Conservation (phyloP, 2,329 filamentous ascomycete genomes). For the Aureobasidium vineae region DNA sequence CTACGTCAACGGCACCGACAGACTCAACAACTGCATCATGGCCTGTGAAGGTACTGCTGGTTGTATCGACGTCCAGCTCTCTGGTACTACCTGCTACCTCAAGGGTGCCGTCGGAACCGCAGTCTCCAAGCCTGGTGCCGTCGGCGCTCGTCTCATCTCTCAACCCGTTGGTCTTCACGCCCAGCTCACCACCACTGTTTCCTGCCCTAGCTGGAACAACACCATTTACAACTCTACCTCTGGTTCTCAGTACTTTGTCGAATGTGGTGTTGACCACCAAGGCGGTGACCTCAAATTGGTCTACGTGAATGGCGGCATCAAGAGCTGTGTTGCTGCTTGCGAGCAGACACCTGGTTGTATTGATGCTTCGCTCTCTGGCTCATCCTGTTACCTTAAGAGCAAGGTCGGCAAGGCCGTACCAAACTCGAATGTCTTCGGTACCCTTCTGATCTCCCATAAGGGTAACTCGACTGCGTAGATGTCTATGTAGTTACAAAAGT, state of each 20-base stretch:
- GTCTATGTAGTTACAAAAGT: not conserved
- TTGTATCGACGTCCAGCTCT: slow-evolving; percentile 35
- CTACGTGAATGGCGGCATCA: slow-evolving; percentile 31
- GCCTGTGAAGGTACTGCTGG: slow-evolving; percentile 30
- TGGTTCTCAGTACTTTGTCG: slow-evolving; percentile 32
- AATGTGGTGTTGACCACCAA: slow-evolving; percentile 38
- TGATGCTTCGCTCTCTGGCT: slow-evolving; percentile 36
- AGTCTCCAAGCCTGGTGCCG: slow-evolving; percentile 27
- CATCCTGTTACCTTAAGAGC: slow-evolving; percentile 38
- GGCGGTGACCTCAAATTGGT: slow-evolving; percentile 35
- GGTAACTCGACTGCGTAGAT: slow-evolving; percentile 3
- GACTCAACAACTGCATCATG: slow-evolving; percentile 32
- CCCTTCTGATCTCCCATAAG: slow-evolving; percentile 1
- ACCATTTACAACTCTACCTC: slow-evolving; percentile 27
- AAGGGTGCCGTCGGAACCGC: slow-evolving; percentile 30
- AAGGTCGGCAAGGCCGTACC: slow-evolving; percentile 30
- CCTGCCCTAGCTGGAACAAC: slow-evolving; percentile 31
- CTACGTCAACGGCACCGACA: slow-evolving; percentile 32
- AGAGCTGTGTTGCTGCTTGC: slow-evolving; percentile 36
- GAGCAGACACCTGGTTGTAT: slow-evolving; percentile 36
- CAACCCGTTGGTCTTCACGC: slow-evolving; percentile 1
- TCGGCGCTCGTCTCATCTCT: slow-evolving; percentile 29
- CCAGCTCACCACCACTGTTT: slow-evolving; percentile 17
- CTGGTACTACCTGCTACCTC: slow-evolving; percentile 35
- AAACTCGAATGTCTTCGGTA: slow-evolving; percentile 25